Evolutionary conservation across 345 rosid species (phyloP).

Genomic region (Syzygium oleosum): DNA sequence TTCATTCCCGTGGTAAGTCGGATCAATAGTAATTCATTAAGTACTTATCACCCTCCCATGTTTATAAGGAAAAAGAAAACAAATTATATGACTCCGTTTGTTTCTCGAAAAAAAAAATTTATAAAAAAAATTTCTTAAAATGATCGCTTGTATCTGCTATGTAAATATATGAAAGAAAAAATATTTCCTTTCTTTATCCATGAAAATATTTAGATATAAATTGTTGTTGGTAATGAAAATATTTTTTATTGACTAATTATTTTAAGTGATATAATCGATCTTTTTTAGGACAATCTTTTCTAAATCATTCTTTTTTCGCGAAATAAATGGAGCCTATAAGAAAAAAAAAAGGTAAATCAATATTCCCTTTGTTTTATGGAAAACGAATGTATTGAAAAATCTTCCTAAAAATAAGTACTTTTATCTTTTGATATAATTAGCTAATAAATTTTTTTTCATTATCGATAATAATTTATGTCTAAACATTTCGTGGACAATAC

Average conservation of each 20-base stretch:
- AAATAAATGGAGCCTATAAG: too few species aligned
- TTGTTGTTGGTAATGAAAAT: too few species aligned
- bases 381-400: neutral
- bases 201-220: too few species aligned
- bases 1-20: neutral
- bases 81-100: neutral
- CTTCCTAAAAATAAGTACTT: neutral
- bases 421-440: rapidly evolving
- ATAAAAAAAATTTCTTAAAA: too few species aligned
- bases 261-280: too few species aligned
- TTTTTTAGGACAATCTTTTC: too few species aligned
- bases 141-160: too few species aligned
- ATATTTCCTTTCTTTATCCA: too few species aligned
- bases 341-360: neutral
- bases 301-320: too few species aligned
- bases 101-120: too few species aligned
- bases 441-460: neutral
- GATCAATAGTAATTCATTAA: neutral
- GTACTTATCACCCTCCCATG: neutral
- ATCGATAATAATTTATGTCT: neutral
- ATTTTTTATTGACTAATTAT: too few species aligned
- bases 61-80: neutral
- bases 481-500: neutral
- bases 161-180: too few species aligned
- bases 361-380: neutral